phyloP scores from a whole-genome alignment of 2,329 filamentous ascomycete genomes.

The Lecanoromycetidae sp. region DNA sequence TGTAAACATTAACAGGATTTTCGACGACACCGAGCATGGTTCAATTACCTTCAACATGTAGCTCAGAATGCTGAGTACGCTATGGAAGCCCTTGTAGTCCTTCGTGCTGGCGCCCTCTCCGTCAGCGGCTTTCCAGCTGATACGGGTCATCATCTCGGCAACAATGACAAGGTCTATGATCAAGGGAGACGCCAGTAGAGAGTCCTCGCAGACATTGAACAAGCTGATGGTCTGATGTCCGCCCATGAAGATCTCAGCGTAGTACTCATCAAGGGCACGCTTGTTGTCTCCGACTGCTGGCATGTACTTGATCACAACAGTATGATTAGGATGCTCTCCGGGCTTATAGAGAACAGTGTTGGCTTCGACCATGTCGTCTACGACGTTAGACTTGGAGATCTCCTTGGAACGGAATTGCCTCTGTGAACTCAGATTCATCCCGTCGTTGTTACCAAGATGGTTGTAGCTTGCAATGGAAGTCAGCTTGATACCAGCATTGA shows the following conservation, averaged over 20 bases:
- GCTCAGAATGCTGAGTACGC: conserved; percentile 89
- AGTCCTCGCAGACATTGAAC: conserved; percentile 99
- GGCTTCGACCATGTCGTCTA: conserved; percentile 98
- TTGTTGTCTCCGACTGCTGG: conserved; percentile 98
- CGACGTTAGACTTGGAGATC: conserved; percentile 98
- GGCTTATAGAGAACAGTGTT: conserved; percentile 82
- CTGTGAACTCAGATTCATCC: conserved; percentile 95
- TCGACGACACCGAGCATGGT: not conserved
- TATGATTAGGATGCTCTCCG: conserved; percentile 93
- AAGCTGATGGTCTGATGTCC: conserved; percentile 96
- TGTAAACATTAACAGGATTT: conserved; percentile 27
- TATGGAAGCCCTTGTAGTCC: conserved; percentile 90
- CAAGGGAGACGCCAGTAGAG: conserved; percentile 82
- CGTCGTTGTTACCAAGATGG: conserved; percentile 98
- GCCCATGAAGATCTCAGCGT: conserved; percentile 97
- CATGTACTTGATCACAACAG: conserved; percentile 99
- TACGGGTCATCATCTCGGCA: conserved; percentile 96
- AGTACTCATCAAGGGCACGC: conserved; percentile 97
- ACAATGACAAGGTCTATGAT: conserved; percentile 94
- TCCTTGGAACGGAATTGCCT: conserved; percentile 99
- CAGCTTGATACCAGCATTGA: conserved; percentile 96
- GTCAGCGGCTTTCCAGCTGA: conserved; percentile 67
- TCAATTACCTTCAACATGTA: conserved; percentile 74
- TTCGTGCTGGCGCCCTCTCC: conserved; percentile 41
- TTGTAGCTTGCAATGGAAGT: conserved; percentile 99